A percentile compares a stretch with the other conserved stretches of the same genome.
phyloP scores from a whole-genome alignment of 495 filamentous ascomycete genomes.

The Extremus antarcticus region DNA sequence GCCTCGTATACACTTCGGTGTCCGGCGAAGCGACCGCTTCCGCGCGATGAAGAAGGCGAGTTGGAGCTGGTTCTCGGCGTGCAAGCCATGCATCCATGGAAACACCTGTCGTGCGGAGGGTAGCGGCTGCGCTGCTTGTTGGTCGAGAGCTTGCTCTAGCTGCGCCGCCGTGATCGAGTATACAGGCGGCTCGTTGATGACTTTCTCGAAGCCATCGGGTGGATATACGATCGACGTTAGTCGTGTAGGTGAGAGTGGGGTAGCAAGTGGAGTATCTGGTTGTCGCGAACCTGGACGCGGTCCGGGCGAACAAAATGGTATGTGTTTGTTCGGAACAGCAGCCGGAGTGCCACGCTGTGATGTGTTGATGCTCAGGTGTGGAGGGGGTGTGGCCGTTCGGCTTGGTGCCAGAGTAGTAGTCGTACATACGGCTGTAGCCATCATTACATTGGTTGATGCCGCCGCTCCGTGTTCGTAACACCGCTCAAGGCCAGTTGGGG shows the following conservation, averaged over 20 bases:
- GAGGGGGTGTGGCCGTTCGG: conserved; percentile 26
- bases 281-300: conserved; percentile 43
- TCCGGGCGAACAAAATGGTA: conserved; percentile 74
- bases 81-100: conserved; percentile 96
- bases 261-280: conserved; percentile 56
- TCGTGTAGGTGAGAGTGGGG: conserved; percentile 44
- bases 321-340: conserved; percentile 79
- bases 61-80: conserved; percentile 78
- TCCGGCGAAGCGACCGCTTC: conserved; percentile 56
- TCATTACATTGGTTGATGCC: too few species aligned
- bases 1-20: conserved; percentile 69
- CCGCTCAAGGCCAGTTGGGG: background rate
- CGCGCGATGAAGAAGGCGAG: conserved; percentile 76
- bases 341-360: conserved; percentile 39
- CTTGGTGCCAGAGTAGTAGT: conserved; percentile 19
- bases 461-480: background rate
- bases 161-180: conserved; percentile 61
- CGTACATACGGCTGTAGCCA: conserved; percentile 28
- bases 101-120: conserved; percentile 78
- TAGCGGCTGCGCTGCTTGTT: conserved; percentile 62
- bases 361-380: conserved; percentile 38
- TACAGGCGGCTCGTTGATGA: conserved; percentile 49
- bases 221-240: conserved; percentile 64
- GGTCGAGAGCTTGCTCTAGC: conserved; percentile 61
- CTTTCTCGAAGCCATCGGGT: conserved; percentile 49